A percentile compares a stretch with the other conserved stretches of the same genome.
Evolutionary conservation across 345 rosid genomes (phyloP).

Genomic region (Bretschneidera sinensis): DNA sequence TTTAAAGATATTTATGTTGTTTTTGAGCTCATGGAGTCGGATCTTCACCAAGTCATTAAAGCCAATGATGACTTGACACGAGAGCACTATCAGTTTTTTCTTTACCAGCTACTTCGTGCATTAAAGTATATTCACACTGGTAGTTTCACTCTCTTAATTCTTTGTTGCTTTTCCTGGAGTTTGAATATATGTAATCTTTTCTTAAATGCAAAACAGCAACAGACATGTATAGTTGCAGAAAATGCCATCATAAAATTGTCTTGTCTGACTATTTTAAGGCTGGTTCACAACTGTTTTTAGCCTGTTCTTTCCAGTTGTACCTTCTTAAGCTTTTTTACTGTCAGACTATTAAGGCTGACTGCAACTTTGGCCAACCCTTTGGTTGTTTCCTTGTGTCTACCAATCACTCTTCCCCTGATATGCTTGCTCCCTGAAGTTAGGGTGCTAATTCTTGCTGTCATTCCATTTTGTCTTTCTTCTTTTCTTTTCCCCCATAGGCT

Average conservation of each 20-base stretch:
- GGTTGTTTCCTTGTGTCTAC: neutral
- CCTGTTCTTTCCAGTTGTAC: neutral
- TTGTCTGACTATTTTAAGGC: conserved; percentile 1
- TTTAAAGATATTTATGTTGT: conserved; percentile 95
- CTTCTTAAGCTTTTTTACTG: neutral
- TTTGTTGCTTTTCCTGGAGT: neutral
- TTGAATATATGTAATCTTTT: neutral
- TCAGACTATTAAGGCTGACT: neutral
- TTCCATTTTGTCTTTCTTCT: neutral
- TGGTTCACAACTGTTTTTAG: neutral
- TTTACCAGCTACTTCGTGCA: conserved; percentile 90
- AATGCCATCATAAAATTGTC: neutral
- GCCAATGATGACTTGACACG: conserved; percentile 93
- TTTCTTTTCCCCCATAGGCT: neutral
- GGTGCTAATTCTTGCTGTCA: neutral
- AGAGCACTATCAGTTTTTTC: conserved; percentile 94
- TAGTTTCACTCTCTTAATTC: conserved; percentile 18
- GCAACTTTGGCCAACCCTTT: neutral
- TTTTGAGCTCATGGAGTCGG: conserved; percentile 96
- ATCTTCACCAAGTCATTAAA: conserved; percentile 94
- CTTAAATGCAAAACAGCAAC: neutral
- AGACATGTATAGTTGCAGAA: neutral
- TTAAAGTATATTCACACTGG: conserved; percentile 93
- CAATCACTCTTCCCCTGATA: neutral
- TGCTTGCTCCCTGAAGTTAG: neutral